A percentile compares a stretch with the other conserved stretches of the same genome.
Evolutionary conservation across 345 rosid genomes (phyloP).

Genomic region (Odontarrhena argentea): DNA sequence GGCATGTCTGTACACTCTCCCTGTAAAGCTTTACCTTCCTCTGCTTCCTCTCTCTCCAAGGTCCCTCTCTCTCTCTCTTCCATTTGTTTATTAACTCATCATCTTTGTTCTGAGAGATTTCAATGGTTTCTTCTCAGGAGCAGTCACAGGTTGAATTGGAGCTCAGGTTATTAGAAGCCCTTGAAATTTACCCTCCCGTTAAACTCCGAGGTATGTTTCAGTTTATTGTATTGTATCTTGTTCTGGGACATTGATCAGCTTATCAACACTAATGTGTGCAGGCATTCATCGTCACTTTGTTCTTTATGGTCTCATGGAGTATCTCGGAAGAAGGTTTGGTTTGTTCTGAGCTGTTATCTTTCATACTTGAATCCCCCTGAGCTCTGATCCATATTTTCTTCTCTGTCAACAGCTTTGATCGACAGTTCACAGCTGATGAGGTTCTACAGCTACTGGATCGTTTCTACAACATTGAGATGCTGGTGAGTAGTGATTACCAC

Average conservation of each 20-base stretch:
- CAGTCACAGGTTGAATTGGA: constrained; percentile 95
- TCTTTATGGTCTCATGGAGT: constrained; percentile 91
- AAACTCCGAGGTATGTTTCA: constrained; percentile 66
- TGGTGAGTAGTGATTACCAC: constrained; percentile 52
- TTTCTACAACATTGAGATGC: constrained; percentile 92
- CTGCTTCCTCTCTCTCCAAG: constrained; percentile 94
- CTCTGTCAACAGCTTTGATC: constrained; percentile 63
- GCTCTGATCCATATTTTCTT: constrained; percentile 15
- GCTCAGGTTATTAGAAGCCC: constrained; percentile 86
- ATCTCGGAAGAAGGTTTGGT: constrained; percentile 76
- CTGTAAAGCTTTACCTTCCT: constrained; percentile 91
- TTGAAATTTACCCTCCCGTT: constrained; percentile 85
- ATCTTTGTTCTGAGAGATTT: neutral
- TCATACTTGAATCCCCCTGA: constrained; percentile 3
- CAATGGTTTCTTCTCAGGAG: constrained; percentile 51
- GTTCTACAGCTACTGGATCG: constrained; percentile 89
- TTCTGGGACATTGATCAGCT: too few relatives aligned
- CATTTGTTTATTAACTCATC: neutral
- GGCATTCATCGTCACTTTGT: constrained; percentile 96
- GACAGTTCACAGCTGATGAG: constrained; percentile 85
- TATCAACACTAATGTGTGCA: constrained; percentile 33
- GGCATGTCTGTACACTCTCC: constrained; percentile 96
- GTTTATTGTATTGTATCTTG: too few relatives aligned
- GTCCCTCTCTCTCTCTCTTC: constrained; percentile 39
- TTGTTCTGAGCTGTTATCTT: constrained; percentile 10